Percentiles rank a stretch among this genome's conserved stretches.
Conservation (phyloP, 179 eudicot genomes). For the Silene coronaria region DNA sequence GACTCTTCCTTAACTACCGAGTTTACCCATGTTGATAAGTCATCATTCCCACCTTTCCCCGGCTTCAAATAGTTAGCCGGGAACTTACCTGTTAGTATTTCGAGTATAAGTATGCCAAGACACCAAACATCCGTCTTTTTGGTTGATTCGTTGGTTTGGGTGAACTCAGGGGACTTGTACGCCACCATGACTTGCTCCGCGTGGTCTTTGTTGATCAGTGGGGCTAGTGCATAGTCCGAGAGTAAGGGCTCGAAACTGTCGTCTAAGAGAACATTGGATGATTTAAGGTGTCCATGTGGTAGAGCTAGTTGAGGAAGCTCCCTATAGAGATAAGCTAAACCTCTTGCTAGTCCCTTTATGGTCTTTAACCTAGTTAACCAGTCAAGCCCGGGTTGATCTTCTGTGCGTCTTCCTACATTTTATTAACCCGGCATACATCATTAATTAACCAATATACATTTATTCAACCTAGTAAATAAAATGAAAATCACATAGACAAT, state of each 20-base stretch:
- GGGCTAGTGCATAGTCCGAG: slow-evolving; percentile 57
- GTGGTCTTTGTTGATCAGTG: slow-evolving; percentile 65
- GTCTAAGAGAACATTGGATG: slow-evolving; percentile 74
- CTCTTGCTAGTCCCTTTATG: slow-evolving; percentile 79
- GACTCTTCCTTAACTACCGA: slow-evolving; percentile 64
- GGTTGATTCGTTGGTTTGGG: slow-evolving; percentile 28
- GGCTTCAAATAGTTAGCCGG: slow-evolving; percentile 64
- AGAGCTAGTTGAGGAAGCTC: slow-evolving; percentile 47
- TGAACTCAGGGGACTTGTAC: slow-evolving; percentile 72
- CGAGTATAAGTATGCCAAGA: slow-evolving; percentile 74
- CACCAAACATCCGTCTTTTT: slow-evolving; percentile 81
- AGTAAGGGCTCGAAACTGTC: slow-evolving; percentile 49
- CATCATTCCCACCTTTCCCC: slow-evolving; percentile 51
- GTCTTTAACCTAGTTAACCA: slow-evolving; percentile 65
- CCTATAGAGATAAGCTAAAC: slow-evolving; percentile 58
- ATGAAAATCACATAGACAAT: too few species aligned
- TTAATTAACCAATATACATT: too few species aligned
- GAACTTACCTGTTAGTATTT: slow-evolving; percentile 60
- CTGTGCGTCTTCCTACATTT: slow-evolving; percentile 40
- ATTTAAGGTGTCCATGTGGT: slow-evolving; percentile 89
- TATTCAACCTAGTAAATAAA: too few species aligned
- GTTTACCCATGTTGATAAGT: slow-evolving; percentile 67
- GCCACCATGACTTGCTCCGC: slow-evolving; percentile 76
- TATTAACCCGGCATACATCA: too few species aligned
- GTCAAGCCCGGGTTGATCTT: slow-evolving; percentile 40